phyloP scores from a whole-genome alignment of 192 early-diverging fungal species.

The Rhizophagus prolifer region DNA sequence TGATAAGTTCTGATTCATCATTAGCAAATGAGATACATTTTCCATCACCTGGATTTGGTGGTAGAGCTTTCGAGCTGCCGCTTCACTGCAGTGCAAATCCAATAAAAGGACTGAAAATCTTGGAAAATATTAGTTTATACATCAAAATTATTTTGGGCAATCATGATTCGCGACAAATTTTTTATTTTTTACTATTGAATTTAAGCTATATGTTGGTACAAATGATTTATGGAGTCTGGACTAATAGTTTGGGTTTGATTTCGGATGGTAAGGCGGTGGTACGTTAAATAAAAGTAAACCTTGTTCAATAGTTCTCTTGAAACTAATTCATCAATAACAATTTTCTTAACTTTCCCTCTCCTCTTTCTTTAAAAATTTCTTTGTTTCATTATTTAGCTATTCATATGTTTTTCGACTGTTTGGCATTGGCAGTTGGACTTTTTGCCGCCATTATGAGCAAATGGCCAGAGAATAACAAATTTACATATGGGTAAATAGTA shows the following conservation, averaged over 20 bases:
- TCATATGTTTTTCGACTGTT: conserved; percentile 98
- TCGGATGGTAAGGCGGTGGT: conserved; percentile 65
- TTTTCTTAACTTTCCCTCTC: neutral
- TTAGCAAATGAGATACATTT: conserved; percentile 34
- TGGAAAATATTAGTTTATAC: conserved; percentile 37
- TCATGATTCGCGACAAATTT: conserved; percentile 85
- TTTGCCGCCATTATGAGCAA: conserved; percentile 88
- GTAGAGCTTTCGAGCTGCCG: conserved; percentile 37
- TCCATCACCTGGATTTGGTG: conserved; percentile 36
- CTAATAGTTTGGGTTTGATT: conserved; percentile 86
- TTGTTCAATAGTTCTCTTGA: neutral
- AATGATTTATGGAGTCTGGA: conserved; percentile 73
- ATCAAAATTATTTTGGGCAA: conserved; percentile 59
- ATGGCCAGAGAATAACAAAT: conserved; percentile 83
- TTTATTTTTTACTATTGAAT: conserved; percentile 91
- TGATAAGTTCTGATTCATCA: conserved; percentile 33
- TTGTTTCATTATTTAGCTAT: conserved; percentile 61
- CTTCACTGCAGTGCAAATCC: conserved; percentile 33
- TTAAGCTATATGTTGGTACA: conserved; percentile 92
- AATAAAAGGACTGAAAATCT: conserved; percentile 12
- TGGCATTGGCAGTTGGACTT: conserved; percentile 85
- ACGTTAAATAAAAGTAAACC: neutral
- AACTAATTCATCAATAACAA: neutral
- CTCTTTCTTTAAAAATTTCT: neutral
- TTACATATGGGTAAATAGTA: conserved; percentile 67